Evolutionary conservation across 2,329 filamentous ascomycete genomes (phyloP).

Genomic region (Epichloe uncinata): DNA sequence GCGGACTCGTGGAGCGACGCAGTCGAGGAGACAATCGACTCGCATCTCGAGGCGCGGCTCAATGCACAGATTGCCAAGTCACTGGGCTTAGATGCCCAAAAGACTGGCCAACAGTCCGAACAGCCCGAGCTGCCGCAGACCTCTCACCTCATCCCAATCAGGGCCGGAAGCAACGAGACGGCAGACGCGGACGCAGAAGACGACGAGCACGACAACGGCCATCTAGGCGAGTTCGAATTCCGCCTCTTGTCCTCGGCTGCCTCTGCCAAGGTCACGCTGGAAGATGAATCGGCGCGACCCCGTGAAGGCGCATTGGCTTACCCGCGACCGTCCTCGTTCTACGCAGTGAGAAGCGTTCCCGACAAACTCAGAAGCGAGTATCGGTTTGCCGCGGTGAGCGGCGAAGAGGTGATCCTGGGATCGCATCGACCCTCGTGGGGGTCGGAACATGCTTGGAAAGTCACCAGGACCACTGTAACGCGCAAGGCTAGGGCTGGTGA

Average conservation of each 20-base stretch:
- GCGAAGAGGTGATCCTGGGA: conserved; percentile 34
- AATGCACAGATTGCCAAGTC: conserved; percentile 36
- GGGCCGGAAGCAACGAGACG: background rate
- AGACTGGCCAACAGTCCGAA: background rate
- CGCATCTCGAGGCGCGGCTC: conserved; percentile 29
- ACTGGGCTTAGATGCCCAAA: conserved; percentile 25
- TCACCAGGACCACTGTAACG: conserved; percentile 30
- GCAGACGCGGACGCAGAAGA: conserved; percentile 14
- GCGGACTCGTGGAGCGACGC: conserved; percentile 12
- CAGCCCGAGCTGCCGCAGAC: background rate
- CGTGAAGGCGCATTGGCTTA: conserved; percentile 23
- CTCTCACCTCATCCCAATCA: background rate
- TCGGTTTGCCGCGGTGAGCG: conserved; percentile 33
- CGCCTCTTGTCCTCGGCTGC: conserved; percentile 40
- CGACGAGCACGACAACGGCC: conserved; percentile 13
- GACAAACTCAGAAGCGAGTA: conserved; percentile 26
- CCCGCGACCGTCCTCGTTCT: conserved; percentile 32
- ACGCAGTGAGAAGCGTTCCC: conserved; percentile 29
- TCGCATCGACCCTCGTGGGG: conserved; percentile 39
- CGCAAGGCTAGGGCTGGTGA: conserved; percentile 11
- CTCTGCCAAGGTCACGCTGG: conserved; percentile 37
- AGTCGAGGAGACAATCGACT: conserved; percentile 21
- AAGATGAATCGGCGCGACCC: conserved; percentile 24
- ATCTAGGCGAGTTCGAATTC: conserved; percentile 37
- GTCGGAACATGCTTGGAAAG: conserved; percentile 46